Evolutionary conservation across 116 monocot genomes (phyloP).

Genomic region (Cymodocea nodosa): DNA sequence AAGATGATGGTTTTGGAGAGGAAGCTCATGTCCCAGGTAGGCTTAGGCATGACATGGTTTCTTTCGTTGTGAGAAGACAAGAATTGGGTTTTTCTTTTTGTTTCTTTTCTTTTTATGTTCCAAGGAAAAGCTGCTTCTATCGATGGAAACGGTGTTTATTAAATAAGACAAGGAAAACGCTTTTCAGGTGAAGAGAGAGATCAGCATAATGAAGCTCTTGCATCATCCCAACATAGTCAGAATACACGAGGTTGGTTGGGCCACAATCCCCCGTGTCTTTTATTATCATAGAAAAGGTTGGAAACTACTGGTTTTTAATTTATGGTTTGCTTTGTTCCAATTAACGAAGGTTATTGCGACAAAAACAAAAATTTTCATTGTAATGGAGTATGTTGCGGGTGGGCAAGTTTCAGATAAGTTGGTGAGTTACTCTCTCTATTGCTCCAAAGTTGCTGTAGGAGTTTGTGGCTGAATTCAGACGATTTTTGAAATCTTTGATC

Average conservation of each 20-base stretch:
- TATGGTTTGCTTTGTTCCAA: not conserved
- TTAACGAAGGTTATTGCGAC: conserved; percentile 43
- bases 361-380: conserved; percentile 45
- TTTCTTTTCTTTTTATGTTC: too few species aligned
- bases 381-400: conserved; percentile 63
- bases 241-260: conserved; percentile 39
- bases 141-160: too few species aligned
- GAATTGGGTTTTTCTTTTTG: not conserved
- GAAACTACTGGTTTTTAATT: not conserved
- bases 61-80: too few species aligned
- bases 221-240: conserved; percentile 59
- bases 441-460: too few species aligned
- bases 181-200: conserved; percentile 60
- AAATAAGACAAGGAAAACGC: too few species aligned
- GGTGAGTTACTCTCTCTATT: conserved; percentile 11
- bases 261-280: too few species aligned
- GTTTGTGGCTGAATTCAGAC: too few species aligned
- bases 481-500: too few species aligned
- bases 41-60: not conserved
- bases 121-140: too few species aligned
- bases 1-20: conserved; percentile 41
- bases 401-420: conserved; percentile 48
- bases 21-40: conserved; percentile 51
- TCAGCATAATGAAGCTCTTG: conserved; percentile 60
- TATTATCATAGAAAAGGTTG: too few species aligned